Evolutionary conservation across 2,329 filamentous ascomycete species (phyloP), one percentile per base, ranked within the genome.

Genomic region (Alternaria sp.): DNA sequence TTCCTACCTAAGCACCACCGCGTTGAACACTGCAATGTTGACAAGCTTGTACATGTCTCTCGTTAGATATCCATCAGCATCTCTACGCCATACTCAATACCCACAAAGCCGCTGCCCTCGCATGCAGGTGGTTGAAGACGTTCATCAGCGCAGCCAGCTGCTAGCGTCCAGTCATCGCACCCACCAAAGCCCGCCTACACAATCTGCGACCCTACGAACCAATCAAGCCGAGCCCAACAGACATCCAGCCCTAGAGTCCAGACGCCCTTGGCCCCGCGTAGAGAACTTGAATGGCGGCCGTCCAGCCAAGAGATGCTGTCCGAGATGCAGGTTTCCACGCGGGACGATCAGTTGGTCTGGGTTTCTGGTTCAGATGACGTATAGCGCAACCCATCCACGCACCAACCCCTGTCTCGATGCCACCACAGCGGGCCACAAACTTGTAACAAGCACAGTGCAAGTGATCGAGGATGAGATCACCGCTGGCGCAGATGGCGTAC

Each of bases 401-500:
- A 50, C 32, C 8, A 23, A 67, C 61, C 64, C 65, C 67, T 67
- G 60, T 54, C 65, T 50, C 60, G 36, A 36, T 54, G 47, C 49
- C 50, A 59, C 43, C 44, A 26, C 30, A 47, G 52, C 57, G 61
- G 61, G 62, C 65, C 60, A 65, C 60, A 69, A 63, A 61, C 59
- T 61, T 64, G 65, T 57, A 60, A 59, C 43, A 47, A 43, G 50
- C 50, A 32, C 30, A 15, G 53, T 30, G 53, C 32, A 25, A 40
- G 50, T 57, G 57, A 63, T 59, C 19, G 54, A 19, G 19, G 36
- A 69, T 71, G 68, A 71, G 67, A 71, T 71, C 68, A 71, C 65
- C 45, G 59, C 56, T 49, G 49, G 32, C 43, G 50, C 55, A 57
- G 30, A 67, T 67, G 65, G 51, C 59, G 59, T 62, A 51, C 30